Evolutionary conservation across 352 stramenopile species (phyloP), one percentile per base, ranked within the genome.

Genomic region (Thraustotheca clavata): DNA sequence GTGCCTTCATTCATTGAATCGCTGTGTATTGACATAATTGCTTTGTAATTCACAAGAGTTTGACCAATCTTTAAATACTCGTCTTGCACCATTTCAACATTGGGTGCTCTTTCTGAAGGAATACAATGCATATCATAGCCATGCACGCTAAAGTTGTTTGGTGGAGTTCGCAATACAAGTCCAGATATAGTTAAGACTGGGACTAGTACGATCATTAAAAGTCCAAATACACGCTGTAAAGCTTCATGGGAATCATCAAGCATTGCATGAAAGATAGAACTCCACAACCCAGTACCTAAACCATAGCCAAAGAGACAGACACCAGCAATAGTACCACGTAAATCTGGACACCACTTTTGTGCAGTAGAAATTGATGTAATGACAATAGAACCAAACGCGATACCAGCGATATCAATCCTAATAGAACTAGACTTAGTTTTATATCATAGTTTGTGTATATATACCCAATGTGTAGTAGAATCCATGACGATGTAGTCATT

Each of bases 31-130:
- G 38, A 43, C 6, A 46, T 27, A 11, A 62, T 34, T 16, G 33
- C 33, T 0, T 11, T 20, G 39, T 65, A 65, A 46, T 65, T 65
- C 29, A 65, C 57, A 2, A 65, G 39, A 14, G 57, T 65, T 46
- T 57, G 52, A n/a, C 57, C 54, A 20, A 63, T 29, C 3, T 35
- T 29, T 11, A 63, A 22, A 22, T 39, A 63, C 36, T 63, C 55
- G n/a, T 63, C 55, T 5, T 63, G 35, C 6, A 63, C 55, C 18
- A 63, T 26, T 7, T 20, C 18, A 6, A 31, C 27, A 33, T 54
- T 35, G 4, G 55, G 55, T 14, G 55, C 55, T 24, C 18, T 49
- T 12, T 31, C 12, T 22, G 26, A 7, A 20, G 33, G 34, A 22
- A 63, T 47, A 31, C 36, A 32, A 18, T 63, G 55, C 18, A 54